Base-by-base conservation (phyloP, 768 basidiomycete species). In the Hysterangium stoloniferum region DNA sequence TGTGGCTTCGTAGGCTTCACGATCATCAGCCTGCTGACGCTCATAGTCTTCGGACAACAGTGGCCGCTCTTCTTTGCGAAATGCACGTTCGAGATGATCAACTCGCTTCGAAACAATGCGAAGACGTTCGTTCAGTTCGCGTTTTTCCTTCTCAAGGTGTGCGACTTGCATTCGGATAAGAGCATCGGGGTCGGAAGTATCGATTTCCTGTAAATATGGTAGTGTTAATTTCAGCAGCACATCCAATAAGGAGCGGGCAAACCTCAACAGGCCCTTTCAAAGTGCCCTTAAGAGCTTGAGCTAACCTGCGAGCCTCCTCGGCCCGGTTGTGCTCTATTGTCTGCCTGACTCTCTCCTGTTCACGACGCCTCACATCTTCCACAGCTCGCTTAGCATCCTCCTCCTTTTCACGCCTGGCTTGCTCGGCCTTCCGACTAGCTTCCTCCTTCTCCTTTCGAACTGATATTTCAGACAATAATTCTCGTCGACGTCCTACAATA, bases 71-170 rank as follows among this genome's bases (percentile, higher is more conserved):
- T 92, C 93, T 65, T 92, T 91, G 58, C 95, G 85, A 69, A 84
- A 88, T 0, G 94, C 93, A 48, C 93, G 90, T 68, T 98, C 95
- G 64, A 87, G 64, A 68, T 99, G 95, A 62, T 98, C 96, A 58
- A 97, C 78, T 22, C 93, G 85, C 69, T 98, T 98, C 32, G 82
- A 64, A 37, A 84, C 76, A 56, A 94, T 79, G 20, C 91, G 83
- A 42, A 95, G 74, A 19, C 86, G 78, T 59, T 92, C 87, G 52
- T 75, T 76, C 56, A 89, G 72, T 57, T 92, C 87, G 59, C 80
- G 84, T 75, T 93, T 95, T 70, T 98, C 94, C 70, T 95, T 96
- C 71, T 96, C 96, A 38, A 97, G 75, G 62, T 97, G 92, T 57
- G 91, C 84, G 32, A 96, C 92, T 65, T 96, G 93, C 57, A 96